Conservation (phyloP, 495 filamentous ascomycete species). For the Xylaria scruposa region DNA sequence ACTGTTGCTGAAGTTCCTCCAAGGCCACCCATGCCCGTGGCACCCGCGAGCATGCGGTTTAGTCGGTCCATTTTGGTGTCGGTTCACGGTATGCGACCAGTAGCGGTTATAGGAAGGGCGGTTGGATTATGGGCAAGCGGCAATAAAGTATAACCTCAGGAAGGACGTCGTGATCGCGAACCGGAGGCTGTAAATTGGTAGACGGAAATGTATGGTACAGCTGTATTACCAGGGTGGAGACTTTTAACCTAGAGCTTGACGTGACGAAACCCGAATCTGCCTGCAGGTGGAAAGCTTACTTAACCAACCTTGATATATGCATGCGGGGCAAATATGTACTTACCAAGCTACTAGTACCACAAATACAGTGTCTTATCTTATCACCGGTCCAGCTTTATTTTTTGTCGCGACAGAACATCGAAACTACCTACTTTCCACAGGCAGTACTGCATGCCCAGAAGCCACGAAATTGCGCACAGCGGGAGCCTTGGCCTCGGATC, state of each 20-base stretch:
- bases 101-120: background rate
- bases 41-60: constrained; percentile 78
- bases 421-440: background rate
- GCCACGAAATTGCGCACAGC: background rate
- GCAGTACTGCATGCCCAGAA: background rate
- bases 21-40: constrained; percentile 78
- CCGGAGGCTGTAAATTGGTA: background rate
- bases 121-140: background rate
- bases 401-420: constrained; percentile 1
- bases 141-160: background rate
- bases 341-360: background rate
- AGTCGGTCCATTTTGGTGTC: constrained; percentile 77
- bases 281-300: constrained; percentile 2
- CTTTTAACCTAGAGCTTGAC: constrained; percentile 3
- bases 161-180: background rate
- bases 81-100: background rate
- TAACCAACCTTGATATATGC: background rate
- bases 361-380: constrained; percentile 16
- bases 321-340: constrained; percentile 9
- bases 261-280: constrained; percentile 31
- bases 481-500: background rate
- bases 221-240: constrained; percentile 7
- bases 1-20: constrained; percentile 77
- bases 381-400: constrained; percentile 8
- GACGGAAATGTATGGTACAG: constrained; percentile 1